phyloP scores from a whole-genome alignment of 2,329 filamentous ascomycete genomes.

The Madurella mycetomatis region DNA sequence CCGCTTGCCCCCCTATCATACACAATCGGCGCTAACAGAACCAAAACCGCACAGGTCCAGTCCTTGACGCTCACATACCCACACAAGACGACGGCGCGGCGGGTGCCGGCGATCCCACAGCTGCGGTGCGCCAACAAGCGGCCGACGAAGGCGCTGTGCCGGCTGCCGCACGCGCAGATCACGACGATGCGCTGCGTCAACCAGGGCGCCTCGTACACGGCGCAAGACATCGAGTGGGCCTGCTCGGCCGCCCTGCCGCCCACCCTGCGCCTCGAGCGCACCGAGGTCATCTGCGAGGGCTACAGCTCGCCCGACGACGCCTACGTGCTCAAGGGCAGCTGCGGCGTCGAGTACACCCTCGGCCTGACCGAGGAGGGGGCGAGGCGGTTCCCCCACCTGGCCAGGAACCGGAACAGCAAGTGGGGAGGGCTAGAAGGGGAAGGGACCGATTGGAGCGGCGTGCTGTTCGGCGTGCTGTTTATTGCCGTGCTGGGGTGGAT shows the following conservation, averaged over 20 bases:
- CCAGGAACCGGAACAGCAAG: constrained; percentile 25
- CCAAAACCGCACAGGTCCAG: constrained; percentile 53
- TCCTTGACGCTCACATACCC: constrained; percentile 69
- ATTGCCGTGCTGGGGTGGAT: constrained; percentile 58
- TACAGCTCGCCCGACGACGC: constrained; percentile 72
- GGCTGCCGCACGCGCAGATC: constrained; percentile 59
- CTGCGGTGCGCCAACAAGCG: constrained; percentile 71
- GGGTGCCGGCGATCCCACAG: constrained; percentile 71
- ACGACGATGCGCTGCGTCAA: constrained; percentile 89
- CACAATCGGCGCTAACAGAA: background rate
- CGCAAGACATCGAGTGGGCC: constrained; percentile 85
- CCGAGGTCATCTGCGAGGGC: constrained; percentile 90
- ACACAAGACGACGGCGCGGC: constrained; percentile 68
- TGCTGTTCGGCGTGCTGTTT: constrained; percentile 60
- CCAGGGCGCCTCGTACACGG: constrained; percentile 71
- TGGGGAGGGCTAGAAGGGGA: constrained; percentile 21
- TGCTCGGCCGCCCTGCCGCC: constrained; percentile 62
- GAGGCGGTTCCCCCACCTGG: constrained; percentile 59
- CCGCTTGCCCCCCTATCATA: background rate
- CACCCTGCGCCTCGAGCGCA: constrained; percentile 68
- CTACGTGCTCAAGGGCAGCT: constrained; percentile 87
- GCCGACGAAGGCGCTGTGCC: constrained; percentile 51
- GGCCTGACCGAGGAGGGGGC: constrained; percentile 74
- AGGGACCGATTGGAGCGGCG: constrained; percentile 33
- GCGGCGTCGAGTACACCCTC: constrained; percentile 84